Percentiles rank a stretch among this genome's conserved stretches.
Evolutionary conservation across 179 eudicot species (phyloP).

Genomic region (Silene noctiflora): DNA sequence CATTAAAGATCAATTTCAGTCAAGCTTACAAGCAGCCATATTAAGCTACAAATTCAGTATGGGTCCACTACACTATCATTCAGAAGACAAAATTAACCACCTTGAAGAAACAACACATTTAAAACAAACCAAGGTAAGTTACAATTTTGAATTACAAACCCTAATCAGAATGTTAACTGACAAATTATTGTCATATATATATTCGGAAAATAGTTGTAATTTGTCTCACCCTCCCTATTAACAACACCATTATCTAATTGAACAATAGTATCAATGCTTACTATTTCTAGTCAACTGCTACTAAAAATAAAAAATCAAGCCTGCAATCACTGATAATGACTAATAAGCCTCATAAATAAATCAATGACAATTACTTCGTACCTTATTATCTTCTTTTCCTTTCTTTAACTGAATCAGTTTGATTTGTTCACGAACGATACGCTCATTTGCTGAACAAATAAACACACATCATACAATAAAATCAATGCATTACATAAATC

Average conservation of each 20-base stretch:
- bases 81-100: background rate
- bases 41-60: background rate
- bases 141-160: no score
- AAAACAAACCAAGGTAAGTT: background rate
- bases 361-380: conserved; percentile 22
- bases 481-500: conserved; percentile 10
- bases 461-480: background rate
- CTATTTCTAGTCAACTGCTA: background rate
- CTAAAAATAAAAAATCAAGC: background rate
- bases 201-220: no score
- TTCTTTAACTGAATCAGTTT: conserved; percentile 28
- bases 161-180: no score
- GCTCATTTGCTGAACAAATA: conserved; percentile 38
- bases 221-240: background rate
- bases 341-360: background rate
- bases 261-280: background rate
- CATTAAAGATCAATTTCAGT: background rate
- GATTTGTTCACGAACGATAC: conserved; percentile 26
- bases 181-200: no score
- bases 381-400: conserved; percentile 39
- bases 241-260: background rate
- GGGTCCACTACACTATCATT: no score
- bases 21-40: background rate
- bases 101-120: background rate
- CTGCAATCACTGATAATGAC: background rate